Conservation (phyloP, 257 asterid species). For the Rubia yunnanensis region DNA sequence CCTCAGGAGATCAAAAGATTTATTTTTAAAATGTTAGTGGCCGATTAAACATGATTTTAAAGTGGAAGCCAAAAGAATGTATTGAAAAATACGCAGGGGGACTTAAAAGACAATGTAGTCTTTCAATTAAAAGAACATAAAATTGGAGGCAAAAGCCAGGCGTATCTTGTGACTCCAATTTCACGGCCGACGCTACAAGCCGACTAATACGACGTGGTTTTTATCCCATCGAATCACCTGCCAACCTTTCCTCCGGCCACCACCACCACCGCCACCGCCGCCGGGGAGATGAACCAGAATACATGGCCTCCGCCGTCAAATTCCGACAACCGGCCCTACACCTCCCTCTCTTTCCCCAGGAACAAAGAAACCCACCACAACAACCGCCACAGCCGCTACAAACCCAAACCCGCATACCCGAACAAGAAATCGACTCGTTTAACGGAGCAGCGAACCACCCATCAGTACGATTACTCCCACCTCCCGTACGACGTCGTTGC, state of each 20-base stretch:
- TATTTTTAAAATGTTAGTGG: too few relatives aligned
- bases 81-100: too few relatives aligned
- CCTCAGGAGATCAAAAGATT: too few relatives aligned
- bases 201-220: neutral
- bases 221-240: too few relatives aligned
- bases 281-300: slow-evolving; percentile 28
- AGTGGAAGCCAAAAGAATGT: too few relatives aligned
- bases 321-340: slow-evolving; percentile 30
- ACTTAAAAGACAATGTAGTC: too few relatives aligned
- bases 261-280: neutral
- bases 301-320: slow-evolving; percentile 41
- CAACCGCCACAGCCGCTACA: neutral
- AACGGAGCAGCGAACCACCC: neutral
- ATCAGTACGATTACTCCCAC: slow-evolving; percentile 33
- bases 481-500: slow-evolving; percentile 54
- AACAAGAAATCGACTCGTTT: slow-evolving; percentile 5
- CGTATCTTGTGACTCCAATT: neutral
- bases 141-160: neutral
- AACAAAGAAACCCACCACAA: slow-evolving; percentile 18
- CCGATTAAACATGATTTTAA: too few relatives aligned
- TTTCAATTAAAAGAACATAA: too few relatives aligned
- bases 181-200: neutral
- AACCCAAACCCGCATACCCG: slow-evolving; percentile 16
- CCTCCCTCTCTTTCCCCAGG: slow-evolving; percentile 21
- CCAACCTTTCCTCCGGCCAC: neutral